Evolutionary conservation across 2,329 filamentous ascomycete genomes (phyloP).

Genomic region (Cladobotryum protrusum): DNA sequence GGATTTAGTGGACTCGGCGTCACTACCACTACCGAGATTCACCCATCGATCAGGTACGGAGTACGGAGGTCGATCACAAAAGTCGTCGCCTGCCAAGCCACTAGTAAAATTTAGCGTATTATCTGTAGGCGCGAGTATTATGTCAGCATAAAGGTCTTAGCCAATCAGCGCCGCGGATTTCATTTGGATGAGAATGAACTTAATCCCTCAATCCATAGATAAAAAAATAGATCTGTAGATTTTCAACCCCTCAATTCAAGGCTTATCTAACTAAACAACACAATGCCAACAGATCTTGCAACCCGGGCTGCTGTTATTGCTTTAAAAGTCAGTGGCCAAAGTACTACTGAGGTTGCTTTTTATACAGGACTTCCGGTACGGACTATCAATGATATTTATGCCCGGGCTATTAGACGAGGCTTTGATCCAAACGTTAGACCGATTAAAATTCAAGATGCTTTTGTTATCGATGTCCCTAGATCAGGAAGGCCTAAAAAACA

Average conservation of each 20-base stretch:
- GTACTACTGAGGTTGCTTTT: not conserved
- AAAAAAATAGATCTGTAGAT: too few species aligned
- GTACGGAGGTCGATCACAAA: too few species aligned
- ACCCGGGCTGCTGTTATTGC: not conserved
- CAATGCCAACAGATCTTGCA: constrained; percentile 1
- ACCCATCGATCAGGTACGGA: not conserved
- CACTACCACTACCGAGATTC: not conserved
- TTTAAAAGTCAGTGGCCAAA: not conserved
- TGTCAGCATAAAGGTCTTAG: too few species aligned
- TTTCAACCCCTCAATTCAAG: too few species aligned
- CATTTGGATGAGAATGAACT: too few species aligned
- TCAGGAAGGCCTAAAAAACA: not conserved
- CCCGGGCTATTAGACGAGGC: not conserved
- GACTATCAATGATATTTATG: not conserved
- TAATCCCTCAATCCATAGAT: too few species aligned
- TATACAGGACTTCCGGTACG: not conserved
- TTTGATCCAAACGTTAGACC: not conserved
- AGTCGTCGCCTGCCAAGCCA: too few species aligned
- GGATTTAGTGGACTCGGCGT: not conserved
- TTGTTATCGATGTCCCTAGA: not conserved
- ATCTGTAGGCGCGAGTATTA: too few species aligned
- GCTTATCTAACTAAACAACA: too few species aligned
- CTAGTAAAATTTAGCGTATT: too few species aligned
- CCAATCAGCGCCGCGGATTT: too few species aligned
- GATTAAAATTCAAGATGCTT: not conserved